These are phyloP conservation scores for Sporothrix mexicana DNA, from an alignment of 2,329 filamentous ascomycete genomes.

Conservation along the genomic window DNA sequence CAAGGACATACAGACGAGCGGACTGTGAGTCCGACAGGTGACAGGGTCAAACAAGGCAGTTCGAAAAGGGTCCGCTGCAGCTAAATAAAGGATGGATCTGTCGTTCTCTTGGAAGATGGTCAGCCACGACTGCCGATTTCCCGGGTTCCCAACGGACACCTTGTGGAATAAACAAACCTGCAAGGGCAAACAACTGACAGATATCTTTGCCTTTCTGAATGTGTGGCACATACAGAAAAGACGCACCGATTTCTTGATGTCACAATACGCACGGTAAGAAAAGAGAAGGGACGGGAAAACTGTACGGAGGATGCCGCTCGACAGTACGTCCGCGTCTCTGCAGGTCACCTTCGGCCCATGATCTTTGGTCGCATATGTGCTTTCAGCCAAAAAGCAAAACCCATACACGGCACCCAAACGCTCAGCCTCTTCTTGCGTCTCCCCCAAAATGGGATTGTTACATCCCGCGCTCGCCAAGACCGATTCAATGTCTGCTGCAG, in stretches of 20 bases:
- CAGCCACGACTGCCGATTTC: conserved; percentile 13
- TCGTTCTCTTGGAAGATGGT: background rate
- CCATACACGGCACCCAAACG: conserved; percentile 7
- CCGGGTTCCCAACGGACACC: conserved; percentile 7
- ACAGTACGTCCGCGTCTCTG: too few relatives aligned
- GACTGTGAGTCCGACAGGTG: background rate
- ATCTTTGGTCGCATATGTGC: background rate
- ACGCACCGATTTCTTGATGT: background rate
- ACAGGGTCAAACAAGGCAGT: background rate
- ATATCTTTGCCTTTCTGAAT: background rate
- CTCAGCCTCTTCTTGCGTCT: conserved; percentile 31
- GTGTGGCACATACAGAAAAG: background rate
- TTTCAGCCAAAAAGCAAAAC: conserved; percentile 24
- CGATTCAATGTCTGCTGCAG: conserved; percentile 6
- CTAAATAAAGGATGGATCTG: background rate
- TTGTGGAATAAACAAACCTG: background rate
- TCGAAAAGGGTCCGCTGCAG: background rate
- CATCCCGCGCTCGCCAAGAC: conserved; percentile 35
- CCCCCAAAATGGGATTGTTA: conserved; percentile 33
- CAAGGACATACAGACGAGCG: background rate
- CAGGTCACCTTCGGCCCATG: background rate
- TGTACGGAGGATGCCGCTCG: background rate
- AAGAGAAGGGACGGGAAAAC: background rate
- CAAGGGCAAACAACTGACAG: too few relatives aligned
- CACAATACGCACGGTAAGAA: background rate